phyloP scores from a whole-genome alignment of 2,329 filamentous ascomycete species.

The Pseudopyricularia cyperi region DNA sequence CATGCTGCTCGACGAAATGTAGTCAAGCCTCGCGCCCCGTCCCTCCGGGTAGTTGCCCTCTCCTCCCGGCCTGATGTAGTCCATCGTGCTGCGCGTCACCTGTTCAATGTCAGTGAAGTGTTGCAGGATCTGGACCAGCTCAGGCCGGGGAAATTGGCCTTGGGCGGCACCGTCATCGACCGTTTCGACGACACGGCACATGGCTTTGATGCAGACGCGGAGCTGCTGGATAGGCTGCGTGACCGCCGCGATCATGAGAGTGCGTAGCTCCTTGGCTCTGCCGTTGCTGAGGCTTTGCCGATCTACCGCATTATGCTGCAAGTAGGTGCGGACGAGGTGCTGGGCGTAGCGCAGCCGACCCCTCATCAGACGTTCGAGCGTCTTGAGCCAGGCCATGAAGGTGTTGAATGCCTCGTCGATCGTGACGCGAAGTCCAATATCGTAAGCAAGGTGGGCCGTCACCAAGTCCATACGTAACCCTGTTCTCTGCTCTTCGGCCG shows the following conservation, averaged over 20 bases:
- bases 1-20: background rate
- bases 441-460: background rate
- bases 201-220: background rate
- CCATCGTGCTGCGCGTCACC: background rate
- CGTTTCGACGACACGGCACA: background rate
- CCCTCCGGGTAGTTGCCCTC: background rate
- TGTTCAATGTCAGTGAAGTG: background rate
- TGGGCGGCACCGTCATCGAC: background rate
- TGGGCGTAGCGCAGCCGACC: background rate
- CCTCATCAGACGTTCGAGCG: background rate
- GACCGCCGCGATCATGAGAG: background rate
- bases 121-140: background rate
- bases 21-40: background rate
- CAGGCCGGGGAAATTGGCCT: too few relatives aligned
- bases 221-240: background rate
- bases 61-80: background rate
- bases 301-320: background rate
- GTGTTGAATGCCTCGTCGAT: background rate
- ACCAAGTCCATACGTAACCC: background rate
- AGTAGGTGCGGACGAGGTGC: background rate
- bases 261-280: background rate
- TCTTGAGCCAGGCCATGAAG: background rate
- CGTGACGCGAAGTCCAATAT: background rate
- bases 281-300: background rate
- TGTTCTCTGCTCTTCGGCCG: background rate